Evolutionary conservation across 2,329 filamentous ascomycete genomes (phyloP), one percentile per base, ranked within the genome.

Genomic region (Ophidiomyces ophidiicola): DNA sequence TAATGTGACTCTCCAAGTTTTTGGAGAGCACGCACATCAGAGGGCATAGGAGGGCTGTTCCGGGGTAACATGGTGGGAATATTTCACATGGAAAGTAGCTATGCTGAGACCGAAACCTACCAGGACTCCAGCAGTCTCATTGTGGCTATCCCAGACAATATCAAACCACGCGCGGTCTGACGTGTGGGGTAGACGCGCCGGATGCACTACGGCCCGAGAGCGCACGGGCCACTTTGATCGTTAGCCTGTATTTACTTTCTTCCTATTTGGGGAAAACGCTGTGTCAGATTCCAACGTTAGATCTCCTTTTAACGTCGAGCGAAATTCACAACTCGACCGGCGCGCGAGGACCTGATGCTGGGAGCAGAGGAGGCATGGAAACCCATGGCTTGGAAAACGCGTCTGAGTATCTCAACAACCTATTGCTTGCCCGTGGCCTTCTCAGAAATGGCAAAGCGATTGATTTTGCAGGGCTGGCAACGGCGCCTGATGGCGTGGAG

Each of bases 391-490:
- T 79, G 43, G 67, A 74, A 46, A 72, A 72, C 30, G 76, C 76
- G 17, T 75, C 75, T 20, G 68, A 66, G 5, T 79, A 80, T 53
- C 66, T 80, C 46, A 79, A 80, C 59, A 78, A 79, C 46, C 61
- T 79, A 4, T 61, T 79, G 14, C 66, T 79, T n/a, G 73, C 75
- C 5, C 70, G 76, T 30, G 76, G 76, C 21, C 60, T 79, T 10
- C 57, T 79, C 28, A 71, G 72, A 43, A 70, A 74, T 65, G 72
- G 66, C 30, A 59, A 54, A 34, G 53, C 63, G 6, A 68, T 98
- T 60, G 80, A 94, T 59, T 98, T 98, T 58, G 78, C 82, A 44
- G 68, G 76, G 46, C 80, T 82, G 6, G 74, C 74, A 38, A 69
- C 74, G 46, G 71, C 69, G 43, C 74, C 78, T 46, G 70, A 71